Conservation (phyloP, 768 basidiomycete species). For the Jaapia argillacea region DNA sequence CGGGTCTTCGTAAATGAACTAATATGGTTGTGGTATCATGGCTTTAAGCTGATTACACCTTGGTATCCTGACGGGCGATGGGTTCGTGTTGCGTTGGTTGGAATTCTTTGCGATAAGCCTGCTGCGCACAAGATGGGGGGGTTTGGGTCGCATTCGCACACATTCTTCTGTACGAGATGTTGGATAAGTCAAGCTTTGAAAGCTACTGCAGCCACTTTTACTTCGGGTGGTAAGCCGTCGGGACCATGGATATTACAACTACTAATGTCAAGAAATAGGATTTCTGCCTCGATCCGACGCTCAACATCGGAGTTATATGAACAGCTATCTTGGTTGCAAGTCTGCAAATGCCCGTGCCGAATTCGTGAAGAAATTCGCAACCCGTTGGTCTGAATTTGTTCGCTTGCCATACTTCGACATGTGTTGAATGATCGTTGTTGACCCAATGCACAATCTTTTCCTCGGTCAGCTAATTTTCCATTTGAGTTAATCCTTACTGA, state of each 20-base stretch:
- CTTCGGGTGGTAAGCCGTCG: conserved; percentile 8
- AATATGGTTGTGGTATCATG: conserved; percentile 13
- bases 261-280: conserved; percentile 4
- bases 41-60: conserved; percentile 13
- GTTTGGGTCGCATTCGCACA: conserved; percentile 20
- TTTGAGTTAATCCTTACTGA: background rate
- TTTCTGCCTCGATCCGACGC: conserved; percentile 8
- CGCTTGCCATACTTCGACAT: conserved; percentile 21
- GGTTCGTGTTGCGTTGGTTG: conserved; percentile 21
- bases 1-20: conserved; percentile 18
- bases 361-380: conserved; percentile 10
- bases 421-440: conserved; percentile 16
- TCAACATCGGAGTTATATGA: conserved; percentile 7
- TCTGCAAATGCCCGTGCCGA: conserved; percentile 6
- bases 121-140: conserved; percentile 25
- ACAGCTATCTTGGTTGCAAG: conserved; percentile 5
- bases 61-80: conserved; percentile 19
- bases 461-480: conserved; percentile 11
- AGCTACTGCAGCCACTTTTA: conserved; percentile 12
- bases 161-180: conserved; percentile 23
- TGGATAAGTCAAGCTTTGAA: conserved; percentile 21
- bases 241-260: background rate
- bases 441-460: conserved; percentile 25
- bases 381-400: conserved; percentile 16
- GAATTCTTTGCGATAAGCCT: conserved; percentile 27